Evolutionary conservation across 2,329 filamentous ascomycete species (phyloP), one percentile per base, ranked within the genome.

Genomic region (Stachybotrys chlorohalonatus): DNA sequence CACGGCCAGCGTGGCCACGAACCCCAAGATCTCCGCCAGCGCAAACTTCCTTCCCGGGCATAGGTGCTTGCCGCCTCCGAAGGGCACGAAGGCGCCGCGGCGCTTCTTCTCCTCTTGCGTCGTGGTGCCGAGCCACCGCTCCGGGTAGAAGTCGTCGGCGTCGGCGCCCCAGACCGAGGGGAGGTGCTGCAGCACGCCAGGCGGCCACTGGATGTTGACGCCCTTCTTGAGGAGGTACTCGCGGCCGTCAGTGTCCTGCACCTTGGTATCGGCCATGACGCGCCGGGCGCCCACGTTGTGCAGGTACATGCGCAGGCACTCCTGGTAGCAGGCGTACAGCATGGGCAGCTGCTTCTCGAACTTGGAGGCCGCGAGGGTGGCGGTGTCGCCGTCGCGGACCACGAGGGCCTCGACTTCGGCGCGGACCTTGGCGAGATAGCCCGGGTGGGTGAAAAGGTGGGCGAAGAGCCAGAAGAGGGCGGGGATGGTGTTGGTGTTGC

Each of bases 251-350:
- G 49, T n/a, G 51, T 68, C 64, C 6, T 61, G 54, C 15, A 69
- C 52, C 7, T 54, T 60, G 1, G 72, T 75, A 51, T 78, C 75
- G 24, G 66, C 58, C 49, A 68, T 61, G 3, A 77, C 71, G 5
- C 66, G 60, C 17, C 76, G 69, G 16, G 67, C 70, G 7, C 69
- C 70, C 2, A 70, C 60, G 15, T 67, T 63, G 7, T 70, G 68
- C 9, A 72, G 66, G 46, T 65, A 66, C 1, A 75, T 48, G 15
- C 76, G 71, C 36, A 78, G 61, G 0, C 66, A 68, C 59, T 80
- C 77, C 49, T 72, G 71, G 57, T 72, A 77, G 7, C 67, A 67
- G 7, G 73, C 71, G 31, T 70, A 63, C 16, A 80, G 60, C 4
- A 76, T 63, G 0, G 73, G 72, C 54, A 73, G 76, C 1, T 60